Percentiles rank a stretch among this genome's conserved stretches.
These are phyloP conservation scores for Penicillium freii DNA, from an alignment of 2,329 filamentous ascomycete genomes.

Conservation along the genomic window DNA sequence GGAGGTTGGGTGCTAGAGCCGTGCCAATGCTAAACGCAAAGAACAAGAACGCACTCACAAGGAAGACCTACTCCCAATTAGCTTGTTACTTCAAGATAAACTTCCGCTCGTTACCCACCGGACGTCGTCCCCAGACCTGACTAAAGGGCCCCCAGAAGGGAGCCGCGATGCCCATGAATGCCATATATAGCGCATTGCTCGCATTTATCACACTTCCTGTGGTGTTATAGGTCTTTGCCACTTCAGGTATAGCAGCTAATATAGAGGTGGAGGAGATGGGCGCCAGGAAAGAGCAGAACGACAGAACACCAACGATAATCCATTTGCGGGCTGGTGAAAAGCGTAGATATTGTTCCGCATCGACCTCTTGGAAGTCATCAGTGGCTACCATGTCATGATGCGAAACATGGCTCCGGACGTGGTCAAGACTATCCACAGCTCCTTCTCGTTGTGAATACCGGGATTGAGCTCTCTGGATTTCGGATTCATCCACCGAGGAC, in stretches of 20 bases:
- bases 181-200: slow-evolving; percentile 71
- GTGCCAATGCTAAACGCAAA: slow-evolving; percentile 69
- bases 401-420: slow-evolving; percentile 34
- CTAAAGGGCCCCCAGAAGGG: slow-evolving; percentile 72
- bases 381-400: slow-evolving; percentile 32
- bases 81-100: background rate
- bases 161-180: slow-evolving; percentile 69
- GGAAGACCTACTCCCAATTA: slow-evolving; percentile 48
- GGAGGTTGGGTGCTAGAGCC: slow-evolving; percentile 68
- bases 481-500: slow-evolving; percentile 9
- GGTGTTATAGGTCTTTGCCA: slow-evolving; percentile 63
- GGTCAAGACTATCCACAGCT: slow-evolving; percentile 28
- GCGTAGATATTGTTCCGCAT: slow-evolving; percentile 61
- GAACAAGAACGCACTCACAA: slow-evolving; percentile 63
- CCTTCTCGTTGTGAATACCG: slow-evolving; percentile 10
- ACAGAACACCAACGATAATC: slow-evolving; percentile 66
- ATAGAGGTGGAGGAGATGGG: slow-evolving; percentile 73
- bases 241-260: slow-evolving; percentile 70
- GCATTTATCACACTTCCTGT: slow-evolving; percentile 69
- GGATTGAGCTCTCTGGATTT: slow-evolving; percentile 16
- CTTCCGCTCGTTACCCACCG: slow-evolving; percentile 43
- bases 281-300: slow-evolving; percentile 72
- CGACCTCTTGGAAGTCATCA: slow-evolving; percentile 40
- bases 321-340: slow-evolving; percentile 62
- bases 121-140: slow-evolving; percentile 60